phyloP scores from a whole-genome alignment of 106 monocot species.

The Allium fistulosum region DNA sequence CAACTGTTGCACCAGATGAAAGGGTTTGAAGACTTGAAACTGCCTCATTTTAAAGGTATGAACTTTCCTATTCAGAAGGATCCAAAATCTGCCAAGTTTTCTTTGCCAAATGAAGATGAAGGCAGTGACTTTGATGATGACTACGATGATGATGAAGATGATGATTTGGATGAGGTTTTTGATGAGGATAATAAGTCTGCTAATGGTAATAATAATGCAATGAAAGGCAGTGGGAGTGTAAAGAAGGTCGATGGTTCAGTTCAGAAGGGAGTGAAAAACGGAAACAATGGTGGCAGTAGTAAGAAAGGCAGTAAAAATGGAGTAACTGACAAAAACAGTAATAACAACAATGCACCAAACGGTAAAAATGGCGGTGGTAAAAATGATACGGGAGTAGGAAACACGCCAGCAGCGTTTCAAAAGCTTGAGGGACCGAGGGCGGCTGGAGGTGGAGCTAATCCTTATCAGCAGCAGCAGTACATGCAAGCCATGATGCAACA shows the following conservation, averaged over 20 bases:
- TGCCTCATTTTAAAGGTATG: slow-evolving; percentile 30
- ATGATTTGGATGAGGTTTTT: slow-evolving; percentile 19
- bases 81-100: slow-evolving; percentile 49
- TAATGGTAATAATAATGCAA: neutral
- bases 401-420: slow-evolving; percentile 14
- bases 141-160: slow-evolving; percentile 26
- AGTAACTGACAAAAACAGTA: neutral
- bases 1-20: slow-evolving; percentile 18
- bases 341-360: neutral
- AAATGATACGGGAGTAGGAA: no score
- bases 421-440: slow-evolving; percentile 15
- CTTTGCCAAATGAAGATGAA: slow-evolving; percentile 26
- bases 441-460: slow-evolving; percentile 6
- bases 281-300: neutral
- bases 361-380: neutral
- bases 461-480: slow-evolving; percentile 40
- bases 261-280: neutral
- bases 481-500: slow-evolving; percentile 11
- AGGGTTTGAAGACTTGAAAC: slow-evolving; percentile 39
- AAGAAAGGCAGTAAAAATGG: neutral
- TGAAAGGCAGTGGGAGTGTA: neutral
- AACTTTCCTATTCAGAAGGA: slow-evolving; percentile 26
- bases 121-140: slow-evolving; percentile 31
- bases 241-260: neutral
- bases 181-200: neutral